Base-by-base conservation (phyloP, 192 early-diverging fungal species). In the Pilaira anomala region DNA sequence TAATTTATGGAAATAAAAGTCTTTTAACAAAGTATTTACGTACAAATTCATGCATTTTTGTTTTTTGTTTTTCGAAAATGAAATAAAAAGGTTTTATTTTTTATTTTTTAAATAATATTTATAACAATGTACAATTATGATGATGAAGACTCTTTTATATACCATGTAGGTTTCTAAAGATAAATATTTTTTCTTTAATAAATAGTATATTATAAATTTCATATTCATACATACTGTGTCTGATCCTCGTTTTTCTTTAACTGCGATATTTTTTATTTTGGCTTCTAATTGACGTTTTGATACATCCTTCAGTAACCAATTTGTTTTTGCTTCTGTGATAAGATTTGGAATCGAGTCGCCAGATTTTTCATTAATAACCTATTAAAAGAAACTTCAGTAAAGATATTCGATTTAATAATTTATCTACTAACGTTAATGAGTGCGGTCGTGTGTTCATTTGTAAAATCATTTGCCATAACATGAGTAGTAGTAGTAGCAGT, bases 191-290 rank as follows among this genome's bases (percentile, higher is more conserved):
- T 22, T n/a, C 24, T 16, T 55, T n/a, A 54, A 16, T n/a, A 45
- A 28, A 48, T 29, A 21, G 13, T 12, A 2, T 48, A 14, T 22
- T 18, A 45, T 29, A 19, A 16, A 45, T 46, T 33, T 12, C 22
- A 26, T n/a, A 30, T 7, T 22, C 33, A 13, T 21, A 30, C 63
- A 63, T 68, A 74, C 72, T 8, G 60, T 64, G 56, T 74, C 72
- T 21, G 46, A 19, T 6, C 72, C 72, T 25, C 72, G 66, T 36
- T 74, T 74, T 62, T 74, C 72, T 25, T 74, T 74, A 18, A 68
- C 42, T 24, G 72, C 72, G 18, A 74, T 65, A 30, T 60, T 29
- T 40, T 65, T 67, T 18, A 74, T 74, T 36, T 52, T 67, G 3
- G 66, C 48, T 62, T 74, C 72, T 40, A 74, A 50, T 42, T 74